These are phyloP conservation scores for Lumnitzera littorea DNA, from an alignment of 345 rosid genomes.

Conservation along the genomic window DNA sequence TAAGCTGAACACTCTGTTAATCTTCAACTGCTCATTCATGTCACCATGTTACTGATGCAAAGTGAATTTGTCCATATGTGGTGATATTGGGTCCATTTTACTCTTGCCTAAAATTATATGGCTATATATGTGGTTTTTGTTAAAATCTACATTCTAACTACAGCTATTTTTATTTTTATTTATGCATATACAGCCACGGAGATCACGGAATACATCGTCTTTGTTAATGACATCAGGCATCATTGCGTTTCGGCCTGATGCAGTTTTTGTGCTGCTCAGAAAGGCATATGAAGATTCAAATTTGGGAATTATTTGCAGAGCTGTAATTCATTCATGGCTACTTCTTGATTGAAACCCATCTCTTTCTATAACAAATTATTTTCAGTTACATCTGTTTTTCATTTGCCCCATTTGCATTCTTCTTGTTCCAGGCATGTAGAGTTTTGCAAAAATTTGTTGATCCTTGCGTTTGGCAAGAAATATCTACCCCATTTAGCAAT, in stretches of 20 bases:
- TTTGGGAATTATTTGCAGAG: slow-evolving; percentile 53
- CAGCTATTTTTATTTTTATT: slow-evolving; percentile 3
- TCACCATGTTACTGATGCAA: too few relatives aligned
- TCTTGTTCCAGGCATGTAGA: slow-evolving; percentile 45
- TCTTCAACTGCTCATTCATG: too few relatives aligned
- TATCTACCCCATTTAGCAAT: slow-evolving; percentile 20
- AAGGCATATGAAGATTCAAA: slow-evolving; percentile 61
- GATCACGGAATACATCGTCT: slow-evolving; percentile 44
- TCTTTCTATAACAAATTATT: background rate
- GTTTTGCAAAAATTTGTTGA: slow-evolving; percentile 50
- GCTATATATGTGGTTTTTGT: too few relatives aligned
- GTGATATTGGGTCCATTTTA: too few relatives aligned
- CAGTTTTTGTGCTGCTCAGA: slow-evolving; percentile 50
- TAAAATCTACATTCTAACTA: background rate
- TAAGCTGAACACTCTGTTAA: too few relatives aligned
- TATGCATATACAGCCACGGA: slow-evolving; percentile 48
- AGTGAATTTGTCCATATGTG: too few relatives aligned
- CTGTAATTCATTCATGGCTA: slow-evolving; percentile 30
- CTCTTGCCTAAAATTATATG: too few relatives aligned
- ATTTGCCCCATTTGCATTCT: slow-evolving; percentile 9
- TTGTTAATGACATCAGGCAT: slow-evolving; percentile 38
- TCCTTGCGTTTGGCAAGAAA: slow-evolving; percentile 35
- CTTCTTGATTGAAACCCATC: background rate
- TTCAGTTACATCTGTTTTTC: slow-evolving; percentile 2
- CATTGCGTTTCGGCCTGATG: slow-evolving; percentile 56